phyloP scores from a whole-genome alignment of 257 asterid species.

The Solanum infundibuliforme region DNA sequence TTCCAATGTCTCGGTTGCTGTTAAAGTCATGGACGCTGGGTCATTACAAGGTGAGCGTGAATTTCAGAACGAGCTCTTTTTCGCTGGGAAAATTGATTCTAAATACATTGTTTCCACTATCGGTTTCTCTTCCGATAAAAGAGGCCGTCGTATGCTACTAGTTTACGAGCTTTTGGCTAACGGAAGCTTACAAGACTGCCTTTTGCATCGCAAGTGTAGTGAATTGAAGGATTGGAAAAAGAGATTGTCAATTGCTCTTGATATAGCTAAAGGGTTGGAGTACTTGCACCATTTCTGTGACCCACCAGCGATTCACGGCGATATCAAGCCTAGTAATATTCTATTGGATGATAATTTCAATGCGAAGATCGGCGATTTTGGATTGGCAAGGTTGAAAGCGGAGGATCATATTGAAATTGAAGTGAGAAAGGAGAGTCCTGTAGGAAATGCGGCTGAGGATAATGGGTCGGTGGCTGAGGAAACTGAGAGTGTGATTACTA shows the following conservation, averaged over 20 bases:
- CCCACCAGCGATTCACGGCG: constrained; percentile 86
- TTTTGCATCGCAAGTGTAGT: constrained; percentile 62
- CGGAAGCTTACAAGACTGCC: constrained; percentile 94
- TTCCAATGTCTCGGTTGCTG: constrained; percentile 40
- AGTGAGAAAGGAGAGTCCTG: constrained; percentile 40
- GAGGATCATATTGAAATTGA: constrained; percentile 50
- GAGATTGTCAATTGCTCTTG: constrained; percentile 55
- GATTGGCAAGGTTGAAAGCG: constrained; percentile 71
- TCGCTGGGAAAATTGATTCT: constrained; percentile 65
- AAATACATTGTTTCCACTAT: constrained; percentile 48
- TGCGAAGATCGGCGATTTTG: constrained; percentile 92
- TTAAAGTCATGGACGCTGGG: constrained; percentile 86
- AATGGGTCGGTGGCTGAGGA: constrained; percentile 70
- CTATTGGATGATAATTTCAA: constrained; percentile 48
- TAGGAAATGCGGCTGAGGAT: constrained; percentile 35
- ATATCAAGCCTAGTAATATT: constrained; percentile 85
- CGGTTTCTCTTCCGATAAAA: constrained; percentile 69
- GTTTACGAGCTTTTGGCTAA: constrained; percentile 78
- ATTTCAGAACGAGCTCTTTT: constrained; percentile 80
- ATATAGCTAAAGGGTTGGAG: constrained; percentile 84
- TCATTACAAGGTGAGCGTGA: constrained; percentile 97
- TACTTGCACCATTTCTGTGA: constrained; percentile 83
- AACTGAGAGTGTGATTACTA: constrained; percentile 71
- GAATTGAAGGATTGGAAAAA: constrained; percentile 67
- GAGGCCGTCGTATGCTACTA: constrained; percentile 68